Conservation (phyloP, 2,329 filamentous ascomycete species). For the Oidium heveae region DNA sequence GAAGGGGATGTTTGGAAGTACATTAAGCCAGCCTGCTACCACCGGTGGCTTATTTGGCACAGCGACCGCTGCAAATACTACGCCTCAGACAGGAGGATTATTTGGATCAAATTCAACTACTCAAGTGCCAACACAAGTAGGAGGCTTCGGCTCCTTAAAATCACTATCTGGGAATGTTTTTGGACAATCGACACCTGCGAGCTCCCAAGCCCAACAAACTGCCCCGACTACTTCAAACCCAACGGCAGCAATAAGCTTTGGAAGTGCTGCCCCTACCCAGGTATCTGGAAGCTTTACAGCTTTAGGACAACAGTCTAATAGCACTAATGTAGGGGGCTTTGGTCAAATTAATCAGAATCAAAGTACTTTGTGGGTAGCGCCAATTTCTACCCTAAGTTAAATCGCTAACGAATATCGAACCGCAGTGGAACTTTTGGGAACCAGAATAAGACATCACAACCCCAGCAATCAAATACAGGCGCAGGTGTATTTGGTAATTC, state of each 20-base stretch:
- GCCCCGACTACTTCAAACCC: not conserved
- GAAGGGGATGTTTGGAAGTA: not conserved
- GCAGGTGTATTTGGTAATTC: constrained; percentile 12
- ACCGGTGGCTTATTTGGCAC: constrained; percentile 13
- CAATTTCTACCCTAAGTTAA: not conserved
- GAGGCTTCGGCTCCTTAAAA: not conserved
- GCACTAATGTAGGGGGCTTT: constrained; percentile 5
- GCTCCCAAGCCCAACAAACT: constrained; percentile 2
- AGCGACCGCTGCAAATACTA: constrained; percentile 3
- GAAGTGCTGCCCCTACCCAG: constrained; percentile 4
- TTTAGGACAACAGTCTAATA: constrained; percentile 6
- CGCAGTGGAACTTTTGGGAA: constrained; percentile 8
- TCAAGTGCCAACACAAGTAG: not conserved
- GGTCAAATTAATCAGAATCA: constrained; percentile 9
- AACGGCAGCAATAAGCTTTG: constrained; percentile 7
- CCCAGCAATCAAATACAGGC: constrained; percentile 7
- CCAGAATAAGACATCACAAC: constrained; percentile 10
- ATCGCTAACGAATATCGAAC: not conserved
- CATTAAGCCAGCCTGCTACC: constrained; percentile 5
- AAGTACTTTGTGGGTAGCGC: constrained; percentile 1
- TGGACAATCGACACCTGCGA: constrained; percentile 4
- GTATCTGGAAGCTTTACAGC: constrained; percentile 4
- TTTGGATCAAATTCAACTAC: constrained; percentile 5
- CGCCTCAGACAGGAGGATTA: constrained; percentile 5
- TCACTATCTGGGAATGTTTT: constrained; percentile 11